Percentiles rank a stretch among this genome's conserved stretches.
Conservation (phyloP, 805 yeast species). For the Komagataella kurtzmanii region DNA sequence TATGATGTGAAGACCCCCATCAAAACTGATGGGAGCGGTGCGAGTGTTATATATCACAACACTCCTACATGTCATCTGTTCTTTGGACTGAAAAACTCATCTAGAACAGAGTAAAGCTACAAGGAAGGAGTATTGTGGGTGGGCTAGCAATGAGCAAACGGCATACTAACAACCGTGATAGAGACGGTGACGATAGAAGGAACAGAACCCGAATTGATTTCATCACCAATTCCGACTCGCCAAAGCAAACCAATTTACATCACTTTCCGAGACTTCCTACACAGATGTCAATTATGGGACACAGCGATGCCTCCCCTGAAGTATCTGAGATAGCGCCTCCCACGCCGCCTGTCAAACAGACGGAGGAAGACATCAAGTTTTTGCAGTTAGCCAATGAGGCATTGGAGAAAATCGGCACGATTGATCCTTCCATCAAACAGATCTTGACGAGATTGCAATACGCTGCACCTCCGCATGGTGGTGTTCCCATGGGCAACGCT, state of each 20-base stretch:
- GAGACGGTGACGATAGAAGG: background rate
- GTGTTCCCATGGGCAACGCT: constrained; percentile 17
- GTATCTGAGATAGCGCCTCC: background rate
- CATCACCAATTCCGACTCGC: background rate
- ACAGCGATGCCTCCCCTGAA: background rate
- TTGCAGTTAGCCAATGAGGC: constrained; percentile 51
- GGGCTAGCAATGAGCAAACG: background rate
- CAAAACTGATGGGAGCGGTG: background rate
- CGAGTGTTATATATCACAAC: background rate
- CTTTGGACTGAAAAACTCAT: background rate
- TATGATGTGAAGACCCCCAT: background rate
- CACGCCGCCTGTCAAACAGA: constrained; percentile 3
- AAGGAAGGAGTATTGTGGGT: background rate
- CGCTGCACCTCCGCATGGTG: constrained; percentile 46
- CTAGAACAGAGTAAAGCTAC: background rate
- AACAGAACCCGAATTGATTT: background rate
- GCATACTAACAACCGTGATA: background rate
- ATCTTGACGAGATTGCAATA: constrained; percentile 46
- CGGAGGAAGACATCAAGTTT: constrained; percentile 40
- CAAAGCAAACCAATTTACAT: background rate
- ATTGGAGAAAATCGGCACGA: constrained; percentile 26
- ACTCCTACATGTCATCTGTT: background rate
- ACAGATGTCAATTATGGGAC: background rate
- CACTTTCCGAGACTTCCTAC: background rate
- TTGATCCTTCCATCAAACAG: constrained; percentile 53